Conservation (phyloP, 371 early-diverging fungal genomes). For the Syncephalastrum sp. region DNA sequence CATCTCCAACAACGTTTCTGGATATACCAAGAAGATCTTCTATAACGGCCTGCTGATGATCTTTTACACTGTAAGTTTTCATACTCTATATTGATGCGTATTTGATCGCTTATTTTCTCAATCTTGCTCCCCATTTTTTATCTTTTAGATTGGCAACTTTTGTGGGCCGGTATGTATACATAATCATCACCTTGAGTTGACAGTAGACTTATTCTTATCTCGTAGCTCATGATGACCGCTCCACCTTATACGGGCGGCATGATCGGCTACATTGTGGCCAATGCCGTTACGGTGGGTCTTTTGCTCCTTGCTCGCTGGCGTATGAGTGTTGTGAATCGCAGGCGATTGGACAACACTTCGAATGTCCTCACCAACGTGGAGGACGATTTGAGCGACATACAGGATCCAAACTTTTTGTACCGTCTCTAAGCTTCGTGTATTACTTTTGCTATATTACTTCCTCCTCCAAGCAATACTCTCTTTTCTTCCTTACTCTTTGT, state of each 20-base stretch:
- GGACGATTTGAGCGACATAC: slow-evolving; percentile 28
- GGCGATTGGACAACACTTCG: slow-evolving; percentile 12
- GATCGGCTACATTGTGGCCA: slow-evolving; percentile 17
- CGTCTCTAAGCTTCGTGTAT: slow-evolving; percentile 14
- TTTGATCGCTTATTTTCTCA: background rate
- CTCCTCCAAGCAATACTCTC: background rate
- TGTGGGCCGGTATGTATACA: slow-evolving; percentile 19
- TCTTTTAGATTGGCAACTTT: slow-evolving; percentile 13
- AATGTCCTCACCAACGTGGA: slow-evolving; percentile 18
- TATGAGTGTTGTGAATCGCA: slow-evolving; percentile 24
- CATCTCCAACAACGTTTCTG: slow-evolving; percentile 20
- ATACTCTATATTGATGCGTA: background rate
- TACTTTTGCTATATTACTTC: background rate
- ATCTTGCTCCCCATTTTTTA: background rate
- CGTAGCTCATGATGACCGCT: background rate
- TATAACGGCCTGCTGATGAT: slow-evolving; percentile 27
- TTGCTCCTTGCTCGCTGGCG: slow-evolving; percentile 21
- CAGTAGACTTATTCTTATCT: too few relatives aligned
- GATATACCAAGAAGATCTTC: slow-evolving; percentile 30
- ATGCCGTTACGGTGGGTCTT: slow-evolving; percentile 8
- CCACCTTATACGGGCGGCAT: slow-evolving; percentile 17
- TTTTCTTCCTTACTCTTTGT: too few relatives aligned
- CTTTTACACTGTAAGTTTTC: slow-evolving; percentile 17
- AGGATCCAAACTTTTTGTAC: slow-evolving; percentile 34
- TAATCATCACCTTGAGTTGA: too few relatives aligned